Evolutionary conservation across 768 basidiomycete genomes (phyloP).

Genomic region (Lentinula detonsa): DNA sequence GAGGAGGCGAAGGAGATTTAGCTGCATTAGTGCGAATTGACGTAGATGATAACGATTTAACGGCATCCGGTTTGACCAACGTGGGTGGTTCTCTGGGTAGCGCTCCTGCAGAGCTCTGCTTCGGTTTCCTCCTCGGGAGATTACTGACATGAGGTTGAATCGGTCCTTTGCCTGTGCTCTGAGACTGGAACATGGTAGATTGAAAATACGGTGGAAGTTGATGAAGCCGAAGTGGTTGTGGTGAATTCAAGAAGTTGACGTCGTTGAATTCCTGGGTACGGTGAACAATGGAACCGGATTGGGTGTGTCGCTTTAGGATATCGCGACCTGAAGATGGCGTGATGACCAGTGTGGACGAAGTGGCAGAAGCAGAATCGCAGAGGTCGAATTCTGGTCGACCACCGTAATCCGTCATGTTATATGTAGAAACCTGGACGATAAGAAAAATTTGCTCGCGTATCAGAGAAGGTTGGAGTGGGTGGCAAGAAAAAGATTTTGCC

Average conservation of each 20-base stretch:
- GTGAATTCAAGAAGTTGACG: background rate
- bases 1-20: background rate
- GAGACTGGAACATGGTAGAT: background rate
- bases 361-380: background rate
- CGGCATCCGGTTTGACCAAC: background rate
- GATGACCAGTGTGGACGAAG: background rate
- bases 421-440: background rate
- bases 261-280: background rate
- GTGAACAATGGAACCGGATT: background rate
- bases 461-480: background rate
- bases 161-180: background rate
- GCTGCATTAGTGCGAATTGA: constrained; percentile 1
- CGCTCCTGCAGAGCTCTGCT: background rate
- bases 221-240: background rate
- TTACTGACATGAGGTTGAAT: constrained; percentile 5
- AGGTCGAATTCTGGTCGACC: background rate
- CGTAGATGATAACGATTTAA: background rate
- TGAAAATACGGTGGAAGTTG: background rate
- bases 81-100: too few relatives aligned
- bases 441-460: background rate
- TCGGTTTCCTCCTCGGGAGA: background rate
- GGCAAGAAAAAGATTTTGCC: background rate
- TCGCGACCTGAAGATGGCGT: background rate
- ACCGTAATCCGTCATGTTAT: background rate
- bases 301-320: background rate